Base-by-base conservation (phyloP, 805 yeast genomes). In the Zygosaccharomyces lentus region DNA sequence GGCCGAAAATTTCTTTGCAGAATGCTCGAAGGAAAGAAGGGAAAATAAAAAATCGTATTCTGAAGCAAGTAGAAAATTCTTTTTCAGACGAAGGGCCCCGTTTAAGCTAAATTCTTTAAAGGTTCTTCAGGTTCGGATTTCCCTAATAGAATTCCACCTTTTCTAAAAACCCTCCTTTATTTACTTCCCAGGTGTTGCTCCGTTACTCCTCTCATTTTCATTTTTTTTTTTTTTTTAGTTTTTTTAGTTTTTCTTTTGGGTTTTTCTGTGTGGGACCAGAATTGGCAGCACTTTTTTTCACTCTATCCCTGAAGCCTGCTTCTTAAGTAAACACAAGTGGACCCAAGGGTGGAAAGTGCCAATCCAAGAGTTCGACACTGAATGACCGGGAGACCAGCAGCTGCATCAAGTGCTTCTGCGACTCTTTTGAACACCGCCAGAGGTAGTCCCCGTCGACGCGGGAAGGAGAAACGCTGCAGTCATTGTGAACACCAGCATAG, bases 401-500 rank as follows among this genome's bases (percentile, higher is more conserved):
- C 26, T 19, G 31, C 34, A 27, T 21, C 41, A 15, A 38, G 32
- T 13, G 31, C 34, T 15, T 9, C 34, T 38, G 41, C 34, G 26
- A 27, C 15, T 17, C 31, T 38, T 16, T 17, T 38, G 23, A 32
- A 38, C 16, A 13, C 41, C 17, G 27, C 41, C 17, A 38, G 41
- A 13, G 34, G 41, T 17, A 26, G 41, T 12, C 26, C 41, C 13
- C 23, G 34, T 25, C 32, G 26, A 25, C 31, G 31, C 34, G 34
- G 25, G 21, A 38, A 38, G 29, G 23, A n/a, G 8, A 31, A 31
- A 19, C 30, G 29, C 23, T 31, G 43, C 25, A 16, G 23, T 16
- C 26, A 31, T 21, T 19, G 43, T 29, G 31, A 24, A 7, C 52
- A 50, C 40, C 46, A 44, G 9, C 55, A 56, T 31, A 41, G 53